A percentile compares a stretch with the other conserved stretches of the same genome.
Conservation (phyloP, 495 filamentous ascomycete genomes). For the Chaetomium tenue region DNA sequence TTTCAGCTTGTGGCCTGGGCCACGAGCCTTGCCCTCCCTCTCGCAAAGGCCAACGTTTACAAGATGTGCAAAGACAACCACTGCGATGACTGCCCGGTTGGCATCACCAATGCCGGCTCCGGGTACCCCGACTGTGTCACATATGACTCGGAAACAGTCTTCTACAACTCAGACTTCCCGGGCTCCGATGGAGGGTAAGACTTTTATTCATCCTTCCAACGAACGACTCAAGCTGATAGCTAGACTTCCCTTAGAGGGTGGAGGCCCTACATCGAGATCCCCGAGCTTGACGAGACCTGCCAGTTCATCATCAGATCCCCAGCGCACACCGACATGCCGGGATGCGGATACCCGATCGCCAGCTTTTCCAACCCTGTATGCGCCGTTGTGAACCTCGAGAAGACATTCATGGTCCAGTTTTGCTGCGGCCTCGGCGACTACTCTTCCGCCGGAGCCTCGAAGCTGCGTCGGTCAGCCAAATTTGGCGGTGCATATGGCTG, state of each 20-base stretch:
- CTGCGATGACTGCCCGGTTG: background rate
- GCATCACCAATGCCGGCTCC: background rate
- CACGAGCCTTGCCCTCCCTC: background rate
- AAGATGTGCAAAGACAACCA: conserved; percentile 1
- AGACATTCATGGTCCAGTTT: background rate
- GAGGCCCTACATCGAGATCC: background rate
- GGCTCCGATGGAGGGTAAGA: background rate
- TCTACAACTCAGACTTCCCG: background rate
- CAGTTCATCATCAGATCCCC: background rate
- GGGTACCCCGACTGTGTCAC: background rate
- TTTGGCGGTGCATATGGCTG: background rate
- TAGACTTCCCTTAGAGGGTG: background rate
- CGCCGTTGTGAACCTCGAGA: background rate
- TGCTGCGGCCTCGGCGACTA: background rate
- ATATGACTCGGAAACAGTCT: background rate
- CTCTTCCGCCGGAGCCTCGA: background rate
- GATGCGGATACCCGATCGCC: background rate
- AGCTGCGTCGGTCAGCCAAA: background rate
- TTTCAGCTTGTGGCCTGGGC: background rate
- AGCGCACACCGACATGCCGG: background rate
- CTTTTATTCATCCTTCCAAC: background rate
- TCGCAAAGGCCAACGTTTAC: background rate
- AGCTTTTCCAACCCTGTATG: background rate
- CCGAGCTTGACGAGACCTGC: background rate
- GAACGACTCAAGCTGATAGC: background rate